A percentile compares a stretch with the other conserved stretches of the same genome.
These are phyloP conservation scores for Citrullus colocynthis DNA, from an alignment of 306 rosid genomes.

Conservation along the genomic window DNA sequence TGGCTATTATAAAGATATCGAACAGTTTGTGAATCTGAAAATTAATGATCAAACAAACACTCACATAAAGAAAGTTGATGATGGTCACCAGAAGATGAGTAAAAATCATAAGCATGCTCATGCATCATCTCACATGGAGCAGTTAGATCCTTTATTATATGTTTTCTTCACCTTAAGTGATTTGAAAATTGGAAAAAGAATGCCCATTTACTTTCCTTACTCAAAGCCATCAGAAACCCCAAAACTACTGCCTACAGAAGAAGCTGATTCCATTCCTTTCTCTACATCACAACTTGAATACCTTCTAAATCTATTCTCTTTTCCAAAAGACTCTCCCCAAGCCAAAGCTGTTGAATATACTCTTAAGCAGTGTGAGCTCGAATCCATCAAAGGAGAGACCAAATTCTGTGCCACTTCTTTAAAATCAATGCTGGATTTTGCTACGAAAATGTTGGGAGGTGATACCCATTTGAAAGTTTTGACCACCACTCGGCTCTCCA, in stretches of 20 bases:
- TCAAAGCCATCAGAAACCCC: conserved; percentile 36
- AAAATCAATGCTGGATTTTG: conserved; percentile 47
- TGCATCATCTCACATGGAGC: conserved; percentile 20
- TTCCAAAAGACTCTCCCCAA: conserved; percentile 39
- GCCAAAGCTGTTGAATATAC: conserved; percentile 54
- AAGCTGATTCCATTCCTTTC: conserved; percentile 52
- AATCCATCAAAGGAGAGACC: conserved; percentile 42
- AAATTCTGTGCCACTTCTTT: conserved; percentile 58
- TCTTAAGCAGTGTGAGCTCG: conserved; percentile 34
- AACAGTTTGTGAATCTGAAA: background rate
- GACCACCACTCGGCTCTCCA: conserved; percentile 30
- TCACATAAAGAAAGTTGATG: background rate
- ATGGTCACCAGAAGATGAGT: conserved; percentile 1
- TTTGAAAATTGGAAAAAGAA: conserved; percentile 31
- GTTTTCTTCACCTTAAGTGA: conserved; percentile 55
- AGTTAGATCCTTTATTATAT: conserved; percentile 30
- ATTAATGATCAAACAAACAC: background rate
- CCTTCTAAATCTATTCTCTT: conserved; percentile 43
- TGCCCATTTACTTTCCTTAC: conserved; percentile 41
- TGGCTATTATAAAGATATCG: background rate
- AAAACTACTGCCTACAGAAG: conserved; percentile 42
- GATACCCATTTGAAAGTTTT: conserved; percentile 23
- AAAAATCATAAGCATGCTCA: conserved; percentile 7
- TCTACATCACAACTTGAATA: conserved; percentile 24
- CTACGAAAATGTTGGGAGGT: conserved; percentile 24